phyloP scores from a whole-genome alignment of 805 yeast species.

The Candida maltosa region DNA sequence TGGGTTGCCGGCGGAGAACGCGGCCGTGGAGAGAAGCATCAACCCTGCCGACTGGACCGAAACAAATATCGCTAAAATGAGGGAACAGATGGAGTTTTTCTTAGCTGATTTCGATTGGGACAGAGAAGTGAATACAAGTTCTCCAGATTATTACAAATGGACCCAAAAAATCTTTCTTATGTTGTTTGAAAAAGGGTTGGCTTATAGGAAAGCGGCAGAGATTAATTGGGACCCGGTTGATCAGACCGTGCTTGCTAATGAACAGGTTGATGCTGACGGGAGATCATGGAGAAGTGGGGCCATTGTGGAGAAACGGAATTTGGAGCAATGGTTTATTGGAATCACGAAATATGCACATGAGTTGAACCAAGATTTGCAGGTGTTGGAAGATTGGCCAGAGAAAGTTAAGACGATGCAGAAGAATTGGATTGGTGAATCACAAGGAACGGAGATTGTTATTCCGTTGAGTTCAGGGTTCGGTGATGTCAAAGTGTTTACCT shows the following conservation, averaged over 20 bases:
- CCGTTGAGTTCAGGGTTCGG: constrained; percentile 16
- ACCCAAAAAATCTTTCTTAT: constrained; percentile 83
- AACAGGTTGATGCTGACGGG: constrained; percentile 91
- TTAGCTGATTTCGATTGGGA: constrained; percentile 92
- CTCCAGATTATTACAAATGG: constrained; percentile 86
- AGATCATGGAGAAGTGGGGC: constrained; percentile 98
- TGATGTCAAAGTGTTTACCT: constrained; percentile 64
- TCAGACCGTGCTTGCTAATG: constrained; percentile 89
- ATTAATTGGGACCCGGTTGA: constrained; percentile 99
- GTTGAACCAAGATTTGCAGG: constrained; percentile 60
- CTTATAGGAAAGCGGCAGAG: constrained; percentile 81
- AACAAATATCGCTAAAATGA: constrained; percentile 80
- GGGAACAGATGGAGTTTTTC: constrained; percentile 73
- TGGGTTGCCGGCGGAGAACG: constrained; percentile 97
- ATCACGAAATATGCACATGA: constrained; percentile 79
- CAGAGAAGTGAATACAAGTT: constrained; percentile 80
- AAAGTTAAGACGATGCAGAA: constrained; percentile 87
- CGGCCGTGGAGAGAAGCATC: constrained; percentile 83
- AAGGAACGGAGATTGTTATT: constrained; percentile 72
- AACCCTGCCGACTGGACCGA: constrained; percentile 84
- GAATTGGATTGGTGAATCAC: constrained; percentile 90
- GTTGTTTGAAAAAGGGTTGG: constrained; percentile 71
- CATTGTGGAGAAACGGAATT: constrained; percentile 71
- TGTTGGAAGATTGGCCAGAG: constrained; percentile 76
- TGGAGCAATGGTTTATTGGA: constrained; percentile 92